Evolutionary conservation across 352 stramenopile genomes (phyloP).

Genomic region (Phytopythium mirpurense): DNA sequence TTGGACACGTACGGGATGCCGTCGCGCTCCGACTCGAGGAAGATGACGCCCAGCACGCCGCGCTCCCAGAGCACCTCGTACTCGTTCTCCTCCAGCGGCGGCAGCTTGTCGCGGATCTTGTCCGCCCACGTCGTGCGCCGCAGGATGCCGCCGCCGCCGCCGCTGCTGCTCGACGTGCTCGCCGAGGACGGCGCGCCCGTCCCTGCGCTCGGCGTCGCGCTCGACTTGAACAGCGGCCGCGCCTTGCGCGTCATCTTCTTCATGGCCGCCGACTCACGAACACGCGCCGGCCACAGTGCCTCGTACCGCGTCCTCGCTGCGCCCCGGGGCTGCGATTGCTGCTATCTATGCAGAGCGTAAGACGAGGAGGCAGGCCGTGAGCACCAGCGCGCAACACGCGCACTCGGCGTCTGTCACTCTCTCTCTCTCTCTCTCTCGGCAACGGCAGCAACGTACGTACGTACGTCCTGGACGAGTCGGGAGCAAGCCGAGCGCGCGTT

Average conservation of each 20-base stretch:
- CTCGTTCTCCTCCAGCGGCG: constrained; percentile 67
- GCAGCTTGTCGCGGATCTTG: constrained; percentile 76
- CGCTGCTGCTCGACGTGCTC: constrained; percentile 2
- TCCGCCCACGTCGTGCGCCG: constrained; percentile 65
- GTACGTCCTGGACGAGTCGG: too few species aligned
- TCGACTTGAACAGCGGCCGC: constrained; percentile 32
- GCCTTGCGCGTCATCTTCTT: constrained; percentile 67
- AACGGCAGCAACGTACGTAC: too few species aligned
- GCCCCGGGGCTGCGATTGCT: too few species aligned
- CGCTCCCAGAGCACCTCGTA: constrained; percentile 87
- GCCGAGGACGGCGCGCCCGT: constrained; percentile 12
- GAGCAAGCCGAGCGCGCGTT: too few species aligned
- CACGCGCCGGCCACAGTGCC: too few species aligned
- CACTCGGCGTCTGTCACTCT: too few species aligned
- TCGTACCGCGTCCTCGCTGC: too few species aligned
- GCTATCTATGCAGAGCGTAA: too few species aligned
- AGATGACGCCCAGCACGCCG: constrained; percentile 82
- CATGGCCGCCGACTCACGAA: constrained; percentile 34
- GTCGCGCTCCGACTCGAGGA: constrained; percentile 82
- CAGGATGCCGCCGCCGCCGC: constrained; percentile 8
- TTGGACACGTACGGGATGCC: constrained; percentile 85
- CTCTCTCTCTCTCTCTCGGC: too few species aligned
- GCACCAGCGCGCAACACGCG: too few species aligned
- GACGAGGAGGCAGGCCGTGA: too few species aligned
- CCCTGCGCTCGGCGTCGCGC: constrained; percentile 9